A percentile compares a stretch with the other conserved stretches of the same genome.
These are phyloP conservation scores for Tylopilus orsonianus DNA, from an alignment of 1,284 basidiomycete genomes.

Conservation along the genomic window DNA sequence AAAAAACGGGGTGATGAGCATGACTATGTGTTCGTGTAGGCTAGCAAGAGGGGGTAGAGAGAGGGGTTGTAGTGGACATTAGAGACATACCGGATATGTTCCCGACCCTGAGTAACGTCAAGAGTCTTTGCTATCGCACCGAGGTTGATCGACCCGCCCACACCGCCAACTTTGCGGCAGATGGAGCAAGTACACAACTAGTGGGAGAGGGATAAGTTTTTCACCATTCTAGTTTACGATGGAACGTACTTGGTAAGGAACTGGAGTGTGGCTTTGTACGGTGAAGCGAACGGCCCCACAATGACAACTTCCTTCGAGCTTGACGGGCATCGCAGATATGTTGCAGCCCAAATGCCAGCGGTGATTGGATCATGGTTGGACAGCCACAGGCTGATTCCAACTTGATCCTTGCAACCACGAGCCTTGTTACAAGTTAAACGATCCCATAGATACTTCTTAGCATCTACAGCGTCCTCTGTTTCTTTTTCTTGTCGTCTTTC, in stretches of 20 bases:
- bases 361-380: no score
- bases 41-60: background rate
- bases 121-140: slow-evolving; percentile 49
- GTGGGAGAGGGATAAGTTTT: background rate
- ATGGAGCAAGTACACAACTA: slow-evolving; percentile 62
- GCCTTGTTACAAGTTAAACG: no score
- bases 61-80: background rate
- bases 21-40: background rate
- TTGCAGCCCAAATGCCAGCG: no score
- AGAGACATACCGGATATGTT: slow-evolving; percentile 46
- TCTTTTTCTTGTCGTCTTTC: no score
- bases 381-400: no score
- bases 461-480: no score
- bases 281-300: slow-evolving; percentile 57
- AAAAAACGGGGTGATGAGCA: background rate
- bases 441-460: no score
- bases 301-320: slow-evolving; percentile 59
- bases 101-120: slow-evolving; percentile 47
- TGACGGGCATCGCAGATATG: slow-evolving; percentile 44
- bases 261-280: slow-evolving; percentile 52
- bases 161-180: slow-evolving; percentile 62
- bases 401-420: no score
- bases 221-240: no score
- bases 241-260: slow-evolving; percentile 53
- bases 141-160: slow-evolving; percentile 59